phyloP scores from a whole-genome alignment of 768 basidiomycete species.

The Suillus clintonianus region DNA sequence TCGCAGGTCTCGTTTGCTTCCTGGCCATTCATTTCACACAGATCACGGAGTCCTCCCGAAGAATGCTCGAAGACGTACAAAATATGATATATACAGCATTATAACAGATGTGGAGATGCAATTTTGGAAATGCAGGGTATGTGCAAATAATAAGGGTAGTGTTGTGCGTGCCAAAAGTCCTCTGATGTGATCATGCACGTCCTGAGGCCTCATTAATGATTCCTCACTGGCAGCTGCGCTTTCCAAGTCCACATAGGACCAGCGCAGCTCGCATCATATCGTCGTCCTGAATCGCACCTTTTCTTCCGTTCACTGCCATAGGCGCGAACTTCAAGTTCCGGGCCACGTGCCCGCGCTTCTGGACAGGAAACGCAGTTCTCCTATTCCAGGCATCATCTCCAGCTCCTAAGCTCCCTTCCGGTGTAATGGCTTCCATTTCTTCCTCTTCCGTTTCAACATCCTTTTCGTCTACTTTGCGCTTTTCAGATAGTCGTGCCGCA shows the following conservation, averaged over 20 bases:
- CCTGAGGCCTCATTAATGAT: background rate
- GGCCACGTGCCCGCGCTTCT: background rate
- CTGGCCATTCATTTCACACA: background rate
- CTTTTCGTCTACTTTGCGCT: slow-evolving; percentile 5
- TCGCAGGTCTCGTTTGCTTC: background rate
- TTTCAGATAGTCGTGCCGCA: slow-evolving; percentile 52
- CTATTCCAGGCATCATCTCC: slow-evolving; percentile 42
- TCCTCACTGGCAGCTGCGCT: slow-evolving; percentile 9
- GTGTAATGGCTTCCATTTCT: slow-evolving; percentile 65
- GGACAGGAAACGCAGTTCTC: background rate
- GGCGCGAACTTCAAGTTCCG: background rate
- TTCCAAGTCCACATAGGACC: slow-evolving; percentile 59
- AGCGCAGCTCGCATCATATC: slow-evolving; percentile 74
- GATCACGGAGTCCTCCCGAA: background rate
- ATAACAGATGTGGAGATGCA: background rate
- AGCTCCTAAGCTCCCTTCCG: slow-evolving; percentile 52
- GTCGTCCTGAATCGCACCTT: slow-evolving; percentile 46
- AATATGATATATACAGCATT: background rate
- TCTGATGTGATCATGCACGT: background rate
- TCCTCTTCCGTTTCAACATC: slow-evolving; percentile 64
- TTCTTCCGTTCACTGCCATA: slow-evolving; percentile 2
- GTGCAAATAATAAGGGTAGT: slow-evolving; percentile 1
- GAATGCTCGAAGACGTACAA: background rate
- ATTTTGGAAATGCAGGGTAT: slow-evolving; percentile 7
- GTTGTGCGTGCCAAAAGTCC: background rate